These are phyloP conservation scores for Galerina sulciceps DNA, from an alignment of 768 basidiomycete species.

Conservation along the genomic window DNA sequence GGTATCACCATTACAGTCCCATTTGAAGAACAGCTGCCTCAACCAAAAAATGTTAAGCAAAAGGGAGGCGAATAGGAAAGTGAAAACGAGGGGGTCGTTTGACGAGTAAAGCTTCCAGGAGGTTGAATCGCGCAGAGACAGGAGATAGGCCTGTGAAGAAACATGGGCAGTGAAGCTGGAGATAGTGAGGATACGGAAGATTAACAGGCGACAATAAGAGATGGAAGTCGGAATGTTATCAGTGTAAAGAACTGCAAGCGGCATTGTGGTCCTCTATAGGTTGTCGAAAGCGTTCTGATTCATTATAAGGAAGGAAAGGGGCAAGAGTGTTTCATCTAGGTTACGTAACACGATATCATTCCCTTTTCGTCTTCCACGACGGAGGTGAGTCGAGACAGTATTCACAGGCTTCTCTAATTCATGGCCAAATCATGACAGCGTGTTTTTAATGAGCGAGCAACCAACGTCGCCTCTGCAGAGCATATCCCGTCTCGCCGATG, in stretches of 20 bases:
- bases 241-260: not conserved
- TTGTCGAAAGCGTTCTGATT: no score
- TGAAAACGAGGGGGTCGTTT: slow-evolving; percentile 13
- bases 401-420: not conserved
- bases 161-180: slow-evolving; percentile 19
- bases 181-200: slow-evolving; percentile 13
- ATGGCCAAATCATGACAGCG: not conserved
- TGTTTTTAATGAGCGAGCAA: slow-evolving; percentile 15
- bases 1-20: slow-evolving; percentile 14
- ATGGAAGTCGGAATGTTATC: slow-evolving; percentile 11
- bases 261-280: no score
- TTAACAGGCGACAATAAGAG: slow-evolving; percentile 8
- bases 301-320: not conserved
- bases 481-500: slow-evolving; percentile 33
- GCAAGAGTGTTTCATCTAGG: not conserved
- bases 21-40: slow-evolving; percentile 16
- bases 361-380: not conserved
- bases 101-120: slow-evolving; percentile 12
- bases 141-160: slow-evolving; percentile 18
- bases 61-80: slow-evolving; percentile 17
- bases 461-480: slow-evolving; percentile 19
- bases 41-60: slow-evolving; percentile 23
- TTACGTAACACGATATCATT: slow-evolving; percentile 10
- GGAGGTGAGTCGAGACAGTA: no score
- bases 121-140: slow-evolving; percentile 5